These are phyloP conservation scores for Cryomyces antarcticus DNA, from an alignment of 495 filamentous ascomycete genomes.

Conservation along the genomic window DNA sequence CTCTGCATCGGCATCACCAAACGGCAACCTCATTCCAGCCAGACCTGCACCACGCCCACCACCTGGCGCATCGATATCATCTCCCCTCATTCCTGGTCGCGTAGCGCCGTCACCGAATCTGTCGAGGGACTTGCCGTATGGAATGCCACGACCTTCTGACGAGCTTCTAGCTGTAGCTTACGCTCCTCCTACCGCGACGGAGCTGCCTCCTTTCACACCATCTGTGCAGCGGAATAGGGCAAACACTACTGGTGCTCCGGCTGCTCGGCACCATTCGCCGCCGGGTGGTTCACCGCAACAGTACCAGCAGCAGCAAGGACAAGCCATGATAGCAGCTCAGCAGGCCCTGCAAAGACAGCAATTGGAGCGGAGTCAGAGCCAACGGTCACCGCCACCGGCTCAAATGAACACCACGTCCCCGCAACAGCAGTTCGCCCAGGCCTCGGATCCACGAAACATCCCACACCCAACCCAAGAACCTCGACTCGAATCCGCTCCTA, in stretches of 20 bases:
- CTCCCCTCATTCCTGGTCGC: no score
- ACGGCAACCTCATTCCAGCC: constrained; percentile 38
- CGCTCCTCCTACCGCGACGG: constrained; percentile 19
- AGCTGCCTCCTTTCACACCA: constrained; percentile 22
- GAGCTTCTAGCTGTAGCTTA: constrained; percentile 16
- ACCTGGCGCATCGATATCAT: constrained; percentile 16
- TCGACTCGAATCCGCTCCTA: constrained; percentile 32
- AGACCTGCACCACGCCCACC: constrained; percentile 43
- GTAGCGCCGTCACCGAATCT: no score
- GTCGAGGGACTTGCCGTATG: neutral
- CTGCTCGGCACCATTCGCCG: constrained; percentile 1
- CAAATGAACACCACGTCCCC: constrained; percentile 7
- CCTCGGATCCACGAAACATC: constrained; percentile 34
- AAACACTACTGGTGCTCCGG: constrained; percentile 15
- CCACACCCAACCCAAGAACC: constrained; percentile 27
- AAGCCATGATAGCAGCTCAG: constrained; percentile 53
- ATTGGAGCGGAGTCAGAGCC: constrained; percentile 44
- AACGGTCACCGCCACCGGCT: constrained; percentile 24
- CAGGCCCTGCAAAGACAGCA: constrained; percentile 38
- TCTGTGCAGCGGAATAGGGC: constrained; percentile 24
- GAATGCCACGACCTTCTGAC: constrained; percentile 8
- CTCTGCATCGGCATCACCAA: constrained; percentile 14
- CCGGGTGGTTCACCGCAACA: constrained; percentile 6
- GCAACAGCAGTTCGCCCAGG: constrained; percentile 33
- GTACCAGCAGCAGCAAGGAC: constrained; percentile 75